A percentile compares a stretch with the other conserved stretches of the same genome.
Evolutionary conservation across 257 asterid species (phyloP).

Genomic region (Solanum pimpinellifolium): DNA sequence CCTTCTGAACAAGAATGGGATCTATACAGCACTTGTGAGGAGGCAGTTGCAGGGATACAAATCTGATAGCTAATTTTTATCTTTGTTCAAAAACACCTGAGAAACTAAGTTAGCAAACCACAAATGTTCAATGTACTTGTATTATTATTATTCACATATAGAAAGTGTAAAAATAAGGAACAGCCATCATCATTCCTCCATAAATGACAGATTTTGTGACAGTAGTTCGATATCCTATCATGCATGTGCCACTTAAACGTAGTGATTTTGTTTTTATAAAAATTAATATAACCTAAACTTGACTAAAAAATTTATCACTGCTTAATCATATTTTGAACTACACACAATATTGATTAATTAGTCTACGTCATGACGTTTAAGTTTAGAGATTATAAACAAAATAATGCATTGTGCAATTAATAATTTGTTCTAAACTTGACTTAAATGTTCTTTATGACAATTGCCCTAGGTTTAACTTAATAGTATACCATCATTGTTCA

Average conservation of each 20-base stretch:
- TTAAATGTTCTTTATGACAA: neutral
- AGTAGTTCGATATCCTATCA: neutral
- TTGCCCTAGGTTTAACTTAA: neutral
- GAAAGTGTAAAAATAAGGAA: neutral
- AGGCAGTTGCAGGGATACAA: slow-evolving; percentile 68
- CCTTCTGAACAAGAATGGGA: slow-evolving; percentile 50
- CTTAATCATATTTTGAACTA: neutral
- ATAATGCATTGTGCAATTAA: neutral
- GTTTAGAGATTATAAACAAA: neutral
- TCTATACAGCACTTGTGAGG: slow-evolving; percentile 61
- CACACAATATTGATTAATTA: neutral
- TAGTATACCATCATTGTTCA: neutral
- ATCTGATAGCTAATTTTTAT: neutral
- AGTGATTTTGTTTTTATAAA: neutral
- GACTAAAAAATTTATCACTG: neutral
- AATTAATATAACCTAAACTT: neutral
- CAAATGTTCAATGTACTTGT: neutral
- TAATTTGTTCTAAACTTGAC: neutral
- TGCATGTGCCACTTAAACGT: neutral
- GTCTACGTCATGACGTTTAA: neutral
- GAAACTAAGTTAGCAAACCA: neutral
- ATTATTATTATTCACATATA: neutral
- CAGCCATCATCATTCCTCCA: neutral
- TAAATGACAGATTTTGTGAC: neutral
- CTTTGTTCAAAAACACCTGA: neutral